phyloP scores from a whole-genome alignment of 2,329 filamentous ascomycete species.

The Ophiocordyceps robertsii region DNA sequence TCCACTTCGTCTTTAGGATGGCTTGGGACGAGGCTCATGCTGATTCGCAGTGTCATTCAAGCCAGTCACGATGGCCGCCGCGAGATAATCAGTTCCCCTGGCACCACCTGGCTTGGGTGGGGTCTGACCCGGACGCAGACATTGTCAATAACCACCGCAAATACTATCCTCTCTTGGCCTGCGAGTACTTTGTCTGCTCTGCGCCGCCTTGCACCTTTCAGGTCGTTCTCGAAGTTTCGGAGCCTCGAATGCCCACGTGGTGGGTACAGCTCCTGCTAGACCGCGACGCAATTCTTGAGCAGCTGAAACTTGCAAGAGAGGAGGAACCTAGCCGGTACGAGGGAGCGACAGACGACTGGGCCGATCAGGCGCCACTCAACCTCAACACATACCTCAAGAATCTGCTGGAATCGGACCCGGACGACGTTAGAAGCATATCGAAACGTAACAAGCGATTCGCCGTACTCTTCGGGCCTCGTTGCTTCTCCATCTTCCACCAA shows the following conservation, averaged over 20 bases:
- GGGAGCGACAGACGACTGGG: slow-evolving; percentile 26
- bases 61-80: slow-evolving; percentile 20
- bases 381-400: slow-evolving; percentile 39
- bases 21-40: slow-evolving; percentile 16
- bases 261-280: slow-evolving; percentile 33
- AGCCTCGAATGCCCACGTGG: slow-evolving; percentile 29
- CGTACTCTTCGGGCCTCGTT: slow-evolving; percentile 37
- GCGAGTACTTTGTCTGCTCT: slow-evolving; percentile 27
- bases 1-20: slow-evolving; percentile 26
- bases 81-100: slow-evolving; percentile 21
- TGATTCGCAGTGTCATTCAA: slow-evolving; percentile 15
- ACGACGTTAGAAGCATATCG: slow-evolving; percentile 31
- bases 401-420: slow-evolving; percentile 23
- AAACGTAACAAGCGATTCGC: slow-evolving; percentile 43
- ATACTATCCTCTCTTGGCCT: slow-evolving; percentile 24
- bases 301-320: slow-evolving; percentile 23
- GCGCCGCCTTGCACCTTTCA: slow-evolving; percentile 25
- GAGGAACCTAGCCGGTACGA: slow-evolving; percentile 35
- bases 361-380: slow-evolving; percentile 26
- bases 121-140: slow-evolving; percentile 13
- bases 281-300: slow-evolving; percentile 25
- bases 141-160: slow-evolving; percentile 14
- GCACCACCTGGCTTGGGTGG: slow-evolving; percentile 24
- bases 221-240: slow-evolving; percentile 33
- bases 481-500: slow-evolving; percentile 32